Percentiles rank a stretch among this genome's conserved stretches.
Evolutionary conservation across 495 filamentous ascomycete genomes (phyloP).

Genomic region (Pyronema domesticum): DNA sequence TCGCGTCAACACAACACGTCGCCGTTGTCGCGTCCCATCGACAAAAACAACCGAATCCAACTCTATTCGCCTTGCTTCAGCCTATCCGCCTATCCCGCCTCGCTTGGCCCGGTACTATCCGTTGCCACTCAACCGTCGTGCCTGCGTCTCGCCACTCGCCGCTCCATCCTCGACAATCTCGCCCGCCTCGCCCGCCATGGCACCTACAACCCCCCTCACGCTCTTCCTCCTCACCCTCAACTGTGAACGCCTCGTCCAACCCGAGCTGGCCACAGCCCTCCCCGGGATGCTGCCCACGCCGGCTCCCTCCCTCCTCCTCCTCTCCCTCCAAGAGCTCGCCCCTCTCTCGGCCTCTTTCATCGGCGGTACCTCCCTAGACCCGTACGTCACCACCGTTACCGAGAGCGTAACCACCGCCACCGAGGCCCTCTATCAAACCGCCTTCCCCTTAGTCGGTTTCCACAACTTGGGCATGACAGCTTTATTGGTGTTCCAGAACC

Average conservation of each 20-base stretch:
- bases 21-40: too few species aligned
- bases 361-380: conserved; percentile 58
- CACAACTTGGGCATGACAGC: conserved; percentile 77
- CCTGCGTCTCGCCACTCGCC: too few species aligned
- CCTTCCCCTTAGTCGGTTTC: conserved; percentile 34
- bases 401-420: conserved; percentile 54
- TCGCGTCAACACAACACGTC: too few species aligned
- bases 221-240: conserved; percentile 81
- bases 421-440: conserved; percentile 19
- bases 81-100: too few species aligned
- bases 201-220: neutral
- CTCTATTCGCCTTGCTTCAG: too few species aligned
- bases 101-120: too few species aligned
- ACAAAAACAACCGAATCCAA: too few species aligned
- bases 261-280: conserved; percentile 53
- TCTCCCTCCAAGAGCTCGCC: conserved; percentile 78
- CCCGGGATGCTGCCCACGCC: conserved; percentile 45
- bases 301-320: conserved; percentile 48
- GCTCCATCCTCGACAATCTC: neutral
- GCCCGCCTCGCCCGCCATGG: conserved; percentile 1
- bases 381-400: conserved; percentile 52
- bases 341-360: conserved; percentile 71
- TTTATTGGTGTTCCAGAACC: conserved; percentile 50
- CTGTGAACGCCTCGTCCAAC: conserved; percentile 44
- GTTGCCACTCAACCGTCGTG: too few species aligned